These are phyloP conservation scores for Chlorella sorokiniana DNA, from an alignment of 139 green algal genomes.

Conservation along the genomic window DNA sequence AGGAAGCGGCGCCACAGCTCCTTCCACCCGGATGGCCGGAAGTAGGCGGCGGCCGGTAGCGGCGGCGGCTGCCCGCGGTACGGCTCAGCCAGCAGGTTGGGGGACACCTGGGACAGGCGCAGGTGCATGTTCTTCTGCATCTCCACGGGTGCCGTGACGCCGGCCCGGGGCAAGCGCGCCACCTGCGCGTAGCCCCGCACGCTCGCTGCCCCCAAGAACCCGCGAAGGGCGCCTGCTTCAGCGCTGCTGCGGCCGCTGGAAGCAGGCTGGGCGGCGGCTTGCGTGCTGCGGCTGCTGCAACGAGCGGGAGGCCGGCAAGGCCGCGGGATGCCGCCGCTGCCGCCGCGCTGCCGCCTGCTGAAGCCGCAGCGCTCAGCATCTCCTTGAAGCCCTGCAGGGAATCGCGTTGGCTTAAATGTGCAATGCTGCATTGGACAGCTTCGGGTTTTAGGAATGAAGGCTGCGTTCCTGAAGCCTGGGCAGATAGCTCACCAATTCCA, in stretches of 20 bases:
- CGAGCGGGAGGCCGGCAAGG: background rate
- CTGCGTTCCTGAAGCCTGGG: no score
- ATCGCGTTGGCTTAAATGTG: background rate
- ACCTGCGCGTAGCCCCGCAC: background rate
- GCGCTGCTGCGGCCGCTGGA: background rate
- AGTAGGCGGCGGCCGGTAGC: constrained; percentile 45
- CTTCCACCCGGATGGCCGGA: constrained; percentile 46
- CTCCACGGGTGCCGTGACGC: constrained; percentile 7
- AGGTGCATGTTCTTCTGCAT: constrained; percentile 19
- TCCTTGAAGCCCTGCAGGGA: background rate
- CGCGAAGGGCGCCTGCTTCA: no score
- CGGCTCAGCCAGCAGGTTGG: constrained; percentile 58
- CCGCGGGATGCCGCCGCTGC: background rate
- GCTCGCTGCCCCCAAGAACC: background rate
- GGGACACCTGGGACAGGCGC: constrained; percentile 28
- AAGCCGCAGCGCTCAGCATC: background rate
- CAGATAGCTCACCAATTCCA: no score
- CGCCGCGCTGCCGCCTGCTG: no score
- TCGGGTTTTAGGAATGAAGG: no score
- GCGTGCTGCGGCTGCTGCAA: background rate
- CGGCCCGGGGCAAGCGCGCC: background rate
- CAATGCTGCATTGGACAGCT: no score
- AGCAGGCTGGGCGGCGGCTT: background rate
- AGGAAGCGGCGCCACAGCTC: constrained; percentile 42
- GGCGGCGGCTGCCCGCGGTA: constrained; percentile 40